Base-by-base conservation (phyloP, 1,284 basidiomycete species). In the Microbotryomycetes sp. region DNA sequence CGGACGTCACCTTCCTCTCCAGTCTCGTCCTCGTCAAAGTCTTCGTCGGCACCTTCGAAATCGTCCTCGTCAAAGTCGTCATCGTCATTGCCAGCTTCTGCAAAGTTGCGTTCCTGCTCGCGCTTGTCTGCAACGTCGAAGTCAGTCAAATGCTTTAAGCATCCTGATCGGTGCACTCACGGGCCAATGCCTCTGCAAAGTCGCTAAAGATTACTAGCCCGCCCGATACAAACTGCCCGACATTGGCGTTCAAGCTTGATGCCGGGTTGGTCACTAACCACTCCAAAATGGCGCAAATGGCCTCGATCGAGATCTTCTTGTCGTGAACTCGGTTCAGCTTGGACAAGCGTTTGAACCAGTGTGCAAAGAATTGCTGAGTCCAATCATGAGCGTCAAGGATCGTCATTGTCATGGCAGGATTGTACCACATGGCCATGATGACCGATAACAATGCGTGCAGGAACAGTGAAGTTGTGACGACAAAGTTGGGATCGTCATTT, bases 251-350 rank as follows among this genome's bases (percentile, higher is more conserved):
- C 28, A 68, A 24, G 3, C 59, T 60, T 27, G 59, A 58, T 0
- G 47, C 56, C n/a, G 57, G 59, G 5, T 47, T 47, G 2, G 49
- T 46, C 18, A 56, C 62, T 46, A 81, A 81, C 87, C 87, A 91
- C 11, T 85, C 87, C 16, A 91, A 78, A 60, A 90, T 74, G 45
- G 83, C 82, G 66, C 84, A 88, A 62, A 93, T 76, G 9, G 89
- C 83, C 61, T 88, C 74, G 54, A 91, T 82, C 64, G 83, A 83
- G 59, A 94, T 79, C 75, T 89, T 91, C 81, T 91, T 91, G 75
- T 93, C 90, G 74, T 94, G 89, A 45, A 93, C 89, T n/a, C 89
- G 82, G 3, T 87, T 87, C 49, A 91, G 79, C 53, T 80, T 81
- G 29, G 79, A 77, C 24, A 83, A 79, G 52, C 78, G 76, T 59